Evolutionary conservation across 1,139 yeast species (phyloP).

Genomic region (Pichia sp.): DNA sequence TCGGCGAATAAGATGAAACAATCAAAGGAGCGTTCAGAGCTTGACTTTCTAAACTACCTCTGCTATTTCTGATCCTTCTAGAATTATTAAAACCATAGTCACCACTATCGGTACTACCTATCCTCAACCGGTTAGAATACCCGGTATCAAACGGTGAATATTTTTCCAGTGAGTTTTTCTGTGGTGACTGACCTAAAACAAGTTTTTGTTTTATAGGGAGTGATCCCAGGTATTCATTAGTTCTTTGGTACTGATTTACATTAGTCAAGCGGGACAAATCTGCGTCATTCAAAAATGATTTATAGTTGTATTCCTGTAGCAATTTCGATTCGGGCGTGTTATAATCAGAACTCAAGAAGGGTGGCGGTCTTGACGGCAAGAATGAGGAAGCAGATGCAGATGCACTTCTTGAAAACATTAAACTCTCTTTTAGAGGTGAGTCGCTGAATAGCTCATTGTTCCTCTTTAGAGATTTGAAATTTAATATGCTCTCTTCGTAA

Average conservation of each 20-base stretch:
- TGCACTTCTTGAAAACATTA: slow-evolving; percentile 1
- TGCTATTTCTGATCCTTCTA: slow-evolving; percentile 3
- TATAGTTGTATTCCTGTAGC: neutral
- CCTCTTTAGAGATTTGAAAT: slow-evolving; percentile 22
- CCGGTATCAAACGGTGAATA: neutral
- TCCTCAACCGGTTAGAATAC: slow-evolving; percentile 1
- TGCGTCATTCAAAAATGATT: neutral
- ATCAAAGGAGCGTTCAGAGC: slow-evolving; percentile 5
- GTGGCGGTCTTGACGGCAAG: slow-evolving; percentile 10
- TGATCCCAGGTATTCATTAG: neutral
- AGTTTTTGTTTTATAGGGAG: neutral
- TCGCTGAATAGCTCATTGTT: slow-evolving; percentile 20
- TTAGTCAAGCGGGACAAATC: neutral
- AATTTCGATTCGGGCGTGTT: neutral
- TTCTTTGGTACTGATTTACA: neutral
- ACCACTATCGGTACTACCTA: slow-evolving; percentile 5
- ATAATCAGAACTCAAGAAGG: slow-evolving; percentile 1
- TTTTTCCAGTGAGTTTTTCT: neutral
- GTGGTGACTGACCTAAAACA: neutral
- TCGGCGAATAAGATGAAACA: slow-evolving; percentile 19
- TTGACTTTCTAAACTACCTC: slow-evolving; percentile 4
- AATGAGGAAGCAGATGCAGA: slow-evolving; percentile 3
- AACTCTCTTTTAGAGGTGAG: slow-evolving; percentile 5
- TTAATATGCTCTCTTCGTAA: slow-evolving; percentile 21
- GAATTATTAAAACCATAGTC: neutral